A percentile compares a stretch with the other conserved stretches of the same genome.
Conservation (phyloP, 2,329 filamentous ascomycete species). For the Lasiodiplodia gonubiensis region DNA sequence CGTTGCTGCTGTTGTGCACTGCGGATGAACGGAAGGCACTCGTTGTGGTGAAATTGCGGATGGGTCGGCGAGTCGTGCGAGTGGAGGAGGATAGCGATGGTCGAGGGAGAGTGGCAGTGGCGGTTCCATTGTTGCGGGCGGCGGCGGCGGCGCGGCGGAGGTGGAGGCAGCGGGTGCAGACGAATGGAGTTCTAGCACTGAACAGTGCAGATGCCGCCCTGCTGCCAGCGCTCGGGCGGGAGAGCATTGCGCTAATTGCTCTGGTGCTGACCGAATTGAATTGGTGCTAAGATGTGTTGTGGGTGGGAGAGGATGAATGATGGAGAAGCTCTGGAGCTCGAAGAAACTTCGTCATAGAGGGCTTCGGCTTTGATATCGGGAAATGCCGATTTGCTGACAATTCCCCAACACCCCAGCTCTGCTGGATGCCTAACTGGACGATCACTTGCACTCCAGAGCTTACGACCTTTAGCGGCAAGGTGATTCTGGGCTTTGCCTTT, state of each 20-base stretch:
- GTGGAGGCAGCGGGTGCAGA: conserved; percentile 23
- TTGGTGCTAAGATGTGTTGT: neutral
- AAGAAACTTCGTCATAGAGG: conserved; percentile 25
- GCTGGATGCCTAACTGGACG: conserved; percentile 1
- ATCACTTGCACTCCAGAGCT: neutral
- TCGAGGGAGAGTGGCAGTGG: neutral
- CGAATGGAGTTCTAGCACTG: neutral
- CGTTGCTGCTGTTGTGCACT: neutral
- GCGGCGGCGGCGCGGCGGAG: neutral
- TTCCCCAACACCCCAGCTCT: neutral
- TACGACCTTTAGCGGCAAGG: neutral
- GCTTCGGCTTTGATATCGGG: conserved; percentile 20
- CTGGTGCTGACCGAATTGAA: neutral
- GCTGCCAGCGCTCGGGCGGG: conserved; percentile 9
- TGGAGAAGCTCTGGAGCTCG: conserved; percentile 9
- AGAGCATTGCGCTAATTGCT: conserved; percentile 1
- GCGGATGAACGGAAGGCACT: neutral
- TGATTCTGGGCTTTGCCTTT: neutral
- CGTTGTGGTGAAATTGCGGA: conserved; percentile 19
- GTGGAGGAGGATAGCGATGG: neutral
- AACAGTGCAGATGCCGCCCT: neutral
- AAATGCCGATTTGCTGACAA: conserved; percentile 26
- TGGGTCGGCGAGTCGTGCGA: neutral
- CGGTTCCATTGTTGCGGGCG: neutral
- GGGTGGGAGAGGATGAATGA: neutral